Percentiles rank a stretch among this genome's conserved stretches.
Conservation (phyloP, 2,329 filamentous ascomycete species). For the Lasiodiplodia gonubiensis region DNA sequence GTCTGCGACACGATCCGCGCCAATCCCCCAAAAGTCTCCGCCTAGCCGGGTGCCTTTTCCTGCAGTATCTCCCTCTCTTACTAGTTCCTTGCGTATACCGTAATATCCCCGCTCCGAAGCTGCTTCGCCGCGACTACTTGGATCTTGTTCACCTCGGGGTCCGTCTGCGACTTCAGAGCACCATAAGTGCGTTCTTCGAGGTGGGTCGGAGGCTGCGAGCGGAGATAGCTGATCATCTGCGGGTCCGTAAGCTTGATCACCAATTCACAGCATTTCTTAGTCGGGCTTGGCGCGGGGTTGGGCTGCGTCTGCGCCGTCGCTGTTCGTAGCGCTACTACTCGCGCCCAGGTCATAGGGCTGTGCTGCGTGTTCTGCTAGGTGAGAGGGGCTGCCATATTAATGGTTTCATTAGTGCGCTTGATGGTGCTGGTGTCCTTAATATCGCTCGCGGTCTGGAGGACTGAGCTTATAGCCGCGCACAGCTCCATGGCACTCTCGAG, state of each 20-base stretch:
- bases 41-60: not conserved
- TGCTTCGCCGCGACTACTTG: slow-evolving; percentile 10
- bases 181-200: not conserved
- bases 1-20: not conserved
- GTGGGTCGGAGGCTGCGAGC: not conserved
- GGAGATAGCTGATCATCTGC: slow-evolving; percentile 2
- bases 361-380: too few species aligned
- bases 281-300: not conserved
- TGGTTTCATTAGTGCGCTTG: slow-evolving; percentile 12
- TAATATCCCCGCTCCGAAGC: slow-evolving; percentile 2
- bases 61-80: not conserved
- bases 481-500: not conserved
- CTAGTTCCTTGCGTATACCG: not conserved
- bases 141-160: not conserved
- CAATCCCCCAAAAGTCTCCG: not conserved
- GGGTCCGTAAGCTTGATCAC: slow-evolving; percentile 9
- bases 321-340: slow-evolving; percentile 8
- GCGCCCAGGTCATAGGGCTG: slow-evolving; percentile 3
- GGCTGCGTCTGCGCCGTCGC: not conserved
- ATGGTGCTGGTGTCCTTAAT: slow-evolving; percentile 13
- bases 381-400: too few species aligned
- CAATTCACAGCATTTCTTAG: not conserved
- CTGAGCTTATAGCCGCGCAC: slow-evolving; percentile 2
- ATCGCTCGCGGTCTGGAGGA: slow-evolving; percentile 5
- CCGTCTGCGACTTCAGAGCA: not conserved